Percentiles rank a stretch among this genome's conserved stretches.
phyloP scores from a whole-genome alignment of 2,329 filamentous ascomycete species.

The Lecanicillium sp. region DNA sequence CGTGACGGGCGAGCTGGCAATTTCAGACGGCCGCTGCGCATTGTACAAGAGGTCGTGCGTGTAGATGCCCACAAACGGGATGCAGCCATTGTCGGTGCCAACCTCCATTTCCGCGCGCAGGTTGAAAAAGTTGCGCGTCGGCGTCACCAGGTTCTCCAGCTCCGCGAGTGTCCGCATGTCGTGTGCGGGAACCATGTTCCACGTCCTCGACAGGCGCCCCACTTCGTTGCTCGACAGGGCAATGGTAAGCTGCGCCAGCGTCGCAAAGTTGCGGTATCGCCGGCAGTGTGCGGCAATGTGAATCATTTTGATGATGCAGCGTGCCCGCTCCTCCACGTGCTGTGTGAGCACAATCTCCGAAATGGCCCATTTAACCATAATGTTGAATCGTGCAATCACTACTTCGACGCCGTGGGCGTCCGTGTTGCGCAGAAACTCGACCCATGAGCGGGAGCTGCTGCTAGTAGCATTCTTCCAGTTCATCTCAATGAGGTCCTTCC shows the following conservation, averaged over 20 bases:
- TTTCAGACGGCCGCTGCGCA: constrained; percentile 67
- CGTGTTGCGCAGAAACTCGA: constrained; percentile 67
- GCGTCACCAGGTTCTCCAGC: constrained; percentile 66
- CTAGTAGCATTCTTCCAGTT: constrained; percentile 66
- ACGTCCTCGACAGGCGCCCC: constrained; percentile 59
- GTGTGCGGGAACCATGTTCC: constrained; percentile 57
- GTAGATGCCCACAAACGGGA: constrained; percentile 78
- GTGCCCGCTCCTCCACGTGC: constrained; percentile 62
- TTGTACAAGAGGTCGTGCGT: constrained; percentile 80
- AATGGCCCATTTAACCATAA: constrained; percentile 81
- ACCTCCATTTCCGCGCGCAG: constrained; percentile 73
- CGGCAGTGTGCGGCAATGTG: constrained; percentile 73
- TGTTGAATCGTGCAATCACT: constrained; percentile 78
- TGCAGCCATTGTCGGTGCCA: constrained; percentile 62
- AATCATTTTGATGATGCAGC: constrained; percentile 73
- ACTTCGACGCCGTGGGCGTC: constrained; percentile 73
- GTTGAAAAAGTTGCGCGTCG: constrained; percentile 69
- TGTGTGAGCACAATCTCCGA: constrained; percentile 73
- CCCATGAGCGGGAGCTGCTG: constrained; percentile 66
- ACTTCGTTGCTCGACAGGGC: constrained; percentile 70
- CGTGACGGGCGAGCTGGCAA: constrained; percentile 57
- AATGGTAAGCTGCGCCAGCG: constrained; percentile 72
- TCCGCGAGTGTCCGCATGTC: constrained; percentile 61
- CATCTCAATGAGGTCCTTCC: constrained; percentile 80
- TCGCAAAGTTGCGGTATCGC: constrained; percentile 73